Evolutionary conservation across 139 green algal species (phyloP), one percentile per base, ranked within the genome.

Genomic region (Chlamydomonas incerta): DNA sequence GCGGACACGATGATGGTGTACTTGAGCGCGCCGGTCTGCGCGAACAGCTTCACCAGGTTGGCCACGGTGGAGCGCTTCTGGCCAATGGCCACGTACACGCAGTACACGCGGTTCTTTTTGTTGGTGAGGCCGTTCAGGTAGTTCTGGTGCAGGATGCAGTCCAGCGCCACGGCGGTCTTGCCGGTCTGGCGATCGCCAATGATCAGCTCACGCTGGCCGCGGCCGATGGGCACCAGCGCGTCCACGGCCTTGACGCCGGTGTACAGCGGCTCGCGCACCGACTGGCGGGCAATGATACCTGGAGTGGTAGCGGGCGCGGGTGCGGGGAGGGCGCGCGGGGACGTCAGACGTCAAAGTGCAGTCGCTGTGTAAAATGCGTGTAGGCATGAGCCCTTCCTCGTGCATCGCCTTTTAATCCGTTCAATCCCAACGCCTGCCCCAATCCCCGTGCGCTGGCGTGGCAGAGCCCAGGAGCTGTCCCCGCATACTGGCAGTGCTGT

Each of bases 181-280:
- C 96, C 96, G n/a, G 96, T 98, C 92, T 94, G 96, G 76, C 96
- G 93, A 90, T 98, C 96, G 34, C 96, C 96, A 88, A 98, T 98
- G 88, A 98, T 98, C 67, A 98, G 83, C 90, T 98, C 95, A 85
- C 96, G 94, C 91, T 98, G 95, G 66, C 95, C 95, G 87, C 95
- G 94, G 33, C 95, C 96, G 86, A 98, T 97, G 85, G 96, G 96
- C 69, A 98, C 93, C 74, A 98, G 92, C 35, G 83, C 88, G 83
- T 97, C 94, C 41, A 98, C 93, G 21, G 93, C 92, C 88, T 97
- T 98, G 11, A 98, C 85, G 67, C 91, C 91, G 35, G 91, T 94
- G 88, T 90, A 93, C 80, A 94, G 89, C 29, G 91, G 91, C 87
- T 94, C 87, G 55, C 89, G 87, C 89, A 94, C 91, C 10, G 88